Evolutionary conservation across 2,329 filamentous ascomycete species (phyloP), one percentile per base, ranked within the genome.

Genomic region (Pestalotiopsis sp.): DNA sequence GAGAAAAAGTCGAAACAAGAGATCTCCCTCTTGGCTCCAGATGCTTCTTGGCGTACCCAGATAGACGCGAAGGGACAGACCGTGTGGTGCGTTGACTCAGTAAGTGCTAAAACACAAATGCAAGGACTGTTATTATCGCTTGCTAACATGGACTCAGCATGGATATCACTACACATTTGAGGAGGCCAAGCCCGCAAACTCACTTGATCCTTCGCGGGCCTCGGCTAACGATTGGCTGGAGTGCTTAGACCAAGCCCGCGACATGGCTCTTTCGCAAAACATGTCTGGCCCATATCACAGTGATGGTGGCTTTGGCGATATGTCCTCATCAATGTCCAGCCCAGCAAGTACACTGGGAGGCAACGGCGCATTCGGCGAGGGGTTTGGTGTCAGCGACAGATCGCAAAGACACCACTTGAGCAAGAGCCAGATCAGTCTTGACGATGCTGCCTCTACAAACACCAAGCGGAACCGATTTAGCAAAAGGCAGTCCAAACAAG

Each of bases 1-100:
- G 95, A 98, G 78, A 99, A 99, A 83, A 95, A 96, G 79, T 88
- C 94, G 25, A 99, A 99, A 79, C 88, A 93, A 75, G 96, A 99
- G 74, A 89, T 99, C 45, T 93, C 93, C n/a, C 85, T 99, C 31
- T 83, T 97, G 23, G 86, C 87, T 2, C 84, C 91, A 2, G 94
- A 93, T 66, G 93, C 91, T 73, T 84, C 88, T 31, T 98, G 93
- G 90, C 92, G 89, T 77, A 94, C 87, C 66, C 93, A 93, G 73
- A 88, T 91, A 60, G 96, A 97, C 80, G 86, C 90, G n/a, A 98
- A 97, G 80, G 95, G 94, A 31, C 88, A 95, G 81, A 91, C 91
- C 36, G 91, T 93, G 69, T 98, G 94, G 93, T 92, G 92, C 80
- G 91, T 98, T 66, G 94, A 98, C 83, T 97, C 93, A 73, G 96